Conservation (phyloP, 2,329 filamentous ascomycete genomes). For the Gyromitra esculenta region DNA sequence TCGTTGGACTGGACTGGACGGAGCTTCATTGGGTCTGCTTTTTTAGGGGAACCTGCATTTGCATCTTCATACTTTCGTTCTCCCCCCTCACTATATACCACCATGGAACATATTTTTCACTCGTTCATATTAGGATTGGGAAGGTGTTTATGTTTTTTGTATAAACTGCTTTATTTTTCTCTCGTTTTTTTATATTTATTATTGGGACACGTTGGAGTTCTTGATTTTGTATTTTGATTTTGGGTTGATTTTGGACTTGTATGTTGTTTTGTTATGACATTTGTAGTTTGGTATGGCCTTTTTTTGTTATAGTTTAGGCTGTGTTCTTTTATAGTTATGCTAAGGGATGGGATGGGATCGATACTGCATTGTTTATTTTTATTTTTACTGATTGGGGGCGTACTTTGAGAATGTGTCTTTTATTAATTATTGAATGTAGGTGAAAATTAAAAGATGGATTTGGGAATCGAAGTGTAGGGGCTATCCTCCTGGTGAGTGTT, state of each 20-base stretch:
- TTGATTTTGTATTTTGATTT: neutral
- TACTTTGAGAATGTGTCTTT: neutral
- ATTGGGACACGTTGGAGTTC: slow-evolving; percentile 13
- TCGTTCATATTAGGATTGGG: slow-evolving; percentile 20
- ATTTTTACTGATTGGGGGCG: neutral
- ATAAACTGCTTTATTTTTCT: slow-evolving; percentile 18
- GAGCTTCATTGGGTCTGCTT: slow-evolving; percentile 22
- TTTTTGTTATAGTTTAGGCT: neutral
- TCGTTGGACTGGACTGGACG: neutral
- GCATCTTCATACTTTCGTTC: slow-evolving; percentile 12
- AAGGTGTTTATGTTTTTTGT: slow-evolving; percentile 19
- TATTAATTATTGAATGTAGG: slow-evolving; percentile 2
- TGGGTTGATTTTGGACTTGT: slow-evolving; percentile 13
- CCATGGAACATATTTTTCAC: slow-evolving; percentile 16
- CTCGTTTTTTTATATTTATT: neutral
- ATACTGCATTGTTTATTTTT: slow-evolving; percentile 17
- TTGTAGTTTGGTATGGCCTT: slow-evolving; percentile 3
- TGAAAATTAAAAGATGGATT: neutral
- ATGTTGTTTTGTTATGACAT: slow-evolving; percentile 3
- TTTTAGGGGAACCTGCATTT: slow-evolving; percentile 26
- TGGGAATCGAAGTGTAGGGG: neutral
- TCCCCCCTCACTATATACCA: slow-evolving; percentile 5
- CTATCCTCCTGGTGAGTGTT: no score
- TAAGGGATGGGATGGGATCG: neutral
- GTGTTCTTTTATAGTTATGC: no score